Base-by-base conservation (phyloP, 2,329 filamentous ascomycete species). In the Colletotrichum eleusines region DNA sequence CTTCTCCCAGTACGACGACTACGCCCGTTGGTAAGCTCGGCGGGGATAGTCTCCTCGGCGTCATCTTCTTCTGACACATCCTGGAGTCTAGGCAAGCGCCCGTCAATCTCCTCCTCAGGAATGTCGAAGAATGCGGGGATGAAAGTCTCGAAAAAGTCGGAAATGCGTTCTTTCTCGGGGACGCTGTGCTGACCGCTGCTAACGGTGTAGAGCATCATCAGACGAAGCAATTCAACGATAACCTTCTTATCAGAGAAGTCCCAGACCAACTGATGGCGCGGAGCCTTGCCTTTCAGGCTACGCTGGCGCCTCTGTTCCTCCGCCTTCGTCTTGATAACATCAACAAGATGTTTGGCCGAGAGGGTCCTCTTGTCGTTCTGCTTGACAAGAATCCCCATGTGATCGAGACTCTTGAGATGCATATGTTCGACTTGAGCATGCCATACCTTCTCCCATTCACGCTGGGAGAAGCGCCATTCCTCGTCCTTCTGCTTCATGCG, bases 401-500 rank as follows among this genome's bases (percentile, higher is more conserved):
- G 96, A 77, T 99, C 96, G 63, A 99, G 89, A 80, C 94, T 97
- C 84, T 94, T 97, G 83, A 97, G 93, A 81, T 98, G 97, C 84
- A 97, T 95, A 77, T 92, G 91, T 78, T 97, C 92, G 31, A 95
- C 98, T 83, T 98, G 96, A 60, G 94, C 91, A 73, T 96, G 94
- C 96, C 96, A 99, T 9, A 99, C 94, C 82, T 98, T 98, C 81
- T 98, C 95, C 96, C 96, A 99, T 79, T 99, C 97, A 40, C 96
- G 94, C 80, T 93, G 95, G 7, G 94, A 95, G 75, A 97, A 95
- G 74, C 97, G 94, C 96, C 96, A 99, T 77, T 98, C 95, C 80
- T 99, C 96, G 54, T 97, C 91, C 80, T 98, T 98, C 77, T 97
- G 94, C 83, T 98, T 98, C 75, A 99, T 87, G 16, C 96, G 90